Evolutionary conservation across 1,284 basidiomycete genomes (phyloP), one percentile per base, ranked within the genome.

Genomic region (Rhodotorula glutinis): DNA sequence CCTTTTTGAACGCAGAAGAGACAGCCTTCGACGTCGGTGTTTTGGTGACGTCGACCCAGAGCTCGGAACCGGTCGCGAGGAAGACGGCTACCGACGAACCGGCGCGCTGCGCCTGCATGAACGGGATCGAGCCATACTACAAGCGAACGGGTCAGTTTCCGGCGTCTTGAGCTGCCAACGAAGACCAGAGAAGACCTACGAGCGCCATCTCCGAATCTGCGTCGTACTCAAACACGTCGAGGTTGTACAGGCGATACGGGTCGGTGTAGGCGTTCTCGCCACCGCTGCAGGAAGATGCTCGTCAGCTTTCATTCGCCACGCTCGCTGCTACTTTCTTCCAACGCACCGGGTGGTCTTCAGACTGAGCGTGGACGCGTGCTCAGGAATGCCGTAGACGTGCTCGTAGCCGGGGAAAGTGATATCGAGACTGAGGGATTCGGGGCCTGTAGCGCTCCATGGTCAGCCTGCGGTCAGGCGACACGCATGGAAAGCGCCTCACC

Each of bases 201-300:
- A 98, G 86, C 0, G 92, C 89, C 82, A 96, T 92, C 27, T 92
- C 85, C 1, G 91, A 93, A 67, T 92, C 90, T 61, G 91, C 86
- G 33, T 92, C 86, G 79, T 98, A 98, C 80, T 98, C 95, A 77
- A 98, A 99, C 44, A 98, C 94, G 78, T 98, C 96, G 60, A 90
- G 84, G 78, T 99, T 99, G 82, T 89, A 96, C 21, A 98, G 85
- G 38, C 96, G 86, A 80, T 96, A 98, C 0, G 96, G 96, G 52
- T 98, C 95, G 19, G 83, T 83, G 80, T 88, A 96, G 70, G 85
- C 83, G 23, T 64, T 11, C 87, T 82, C 57, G 82, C 81, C 65
- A 86, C 70, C 78, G 69, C 71, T 73, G 61, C 17, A 21, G 7
- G 5, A 5, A 5, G 1, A 3, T 11, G 16, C 13, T 8, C 19